Evolutionary conservation across 768 basidiomycete species (phyloP).

Genomic region (Trametes cubensis): DNA sequence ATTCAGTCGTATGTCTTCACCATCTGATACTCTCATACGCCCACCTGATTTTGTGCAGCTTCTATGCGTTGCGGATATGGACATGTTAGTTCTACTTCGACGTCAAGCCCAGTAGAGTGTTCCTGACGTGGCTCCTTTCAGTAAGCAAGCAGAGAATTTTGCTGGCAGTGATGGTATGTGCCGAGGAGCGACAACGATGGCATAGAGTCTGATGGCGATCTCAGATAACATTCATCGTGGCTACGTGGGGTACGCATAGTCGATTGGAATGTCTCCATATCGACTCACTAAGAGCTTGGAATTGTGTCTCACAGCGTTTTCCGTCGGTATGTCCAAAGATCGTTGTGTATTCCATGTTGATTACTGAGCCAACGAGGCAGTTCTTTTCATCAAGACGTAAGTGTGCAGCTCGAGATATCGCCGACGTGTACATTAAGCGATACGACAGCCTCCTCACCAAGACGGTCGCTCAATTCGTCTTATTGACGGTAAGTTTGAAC

Average conservation of each 20-base stretch:
- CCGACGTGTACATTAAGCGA: not conserved
- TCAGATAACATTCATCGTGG: not conserved
- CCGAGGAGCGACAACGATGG: no score
- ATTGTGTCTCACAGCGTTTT: not conserved
- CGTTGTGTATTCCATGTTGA: not conserved
- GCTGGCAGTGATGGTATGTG: constrained; percentile 1
- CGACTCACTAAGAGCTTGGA: not conserved
- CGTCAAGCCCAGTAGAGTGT: not conserved
- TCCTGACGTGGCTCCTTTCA: not conserved
- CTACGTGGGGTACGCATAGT: not conserved
- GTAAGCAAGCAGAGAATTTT: not conserved
- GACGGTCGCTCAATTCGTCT: not conserved
- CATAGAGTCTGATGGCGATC: no score
- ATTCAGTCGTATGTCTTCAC: not conserved
- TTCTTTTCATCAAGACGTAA: constrained; percentile 4
- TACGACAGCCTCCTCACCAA: not conserved
- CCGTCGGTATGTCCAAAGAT: not conserved
- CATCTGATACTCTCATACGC: not conserved
- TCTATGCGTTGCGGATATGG: constrained; percentile 11
- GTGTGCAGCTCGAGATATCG: not conserved
- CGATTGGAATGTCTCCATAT: not conserved
- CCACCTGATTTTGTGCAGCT: not conserved
- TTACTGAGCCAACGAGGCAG: not conserved
- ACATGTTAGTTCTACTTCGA: not conserved
- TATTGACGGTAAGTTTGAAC: not conserved